These are phyloP conservation scores for Lentinula raphanica DNA, from an alignment of 768 basidiomycete genomes.

Conservation along the genomic window DNA sequence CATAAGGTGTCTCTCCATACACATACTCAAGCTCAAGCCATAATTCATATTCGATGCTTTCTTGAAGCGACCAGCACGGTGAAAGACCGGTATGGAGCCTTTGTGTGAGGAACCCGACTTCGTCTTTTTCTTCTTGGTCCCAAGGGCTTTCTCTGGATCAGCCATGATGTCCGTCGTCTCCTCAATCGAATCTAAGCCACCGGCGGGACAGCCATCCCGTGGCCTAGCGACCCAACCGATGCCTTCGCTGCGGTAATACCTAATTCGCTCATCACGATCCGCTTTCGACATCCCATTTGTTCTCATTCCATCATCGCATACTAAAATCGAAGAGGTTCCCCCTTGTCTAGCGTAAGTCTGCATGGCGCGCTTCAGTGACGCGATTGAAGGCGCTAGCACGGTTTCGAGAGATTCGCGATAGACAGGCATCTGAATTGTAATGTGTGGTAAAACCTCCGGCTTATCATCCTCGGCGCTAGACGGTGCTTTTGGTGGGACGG, in stretches of 20 bases:
- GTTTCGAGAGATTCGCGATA: slow-evolving; percentile 74
- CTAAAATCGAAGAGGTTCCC: slow-evolving; percentile 68
- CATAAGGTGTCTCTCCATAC: slow-evolving; percentile 44
- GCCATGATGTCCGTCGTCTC: slow-evolving; percentile 6
- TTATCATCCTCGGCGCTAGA: slow-evolving; percentile 22
- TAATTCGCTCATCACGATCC: slow-evolving; percentile 58
- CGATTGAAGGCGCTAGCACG: slow-evolving; percentile 70
- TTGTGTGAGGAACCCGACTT: neutral
- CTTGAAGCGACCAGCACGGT: slow-evolving; percentile 83
- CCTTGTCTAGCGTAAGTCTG: slow-evolving; percentile 85
- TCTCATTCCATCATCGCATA: slow-evolving; percentile 75
- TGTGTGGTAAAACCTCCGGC: slow-evolving; percentile 50
- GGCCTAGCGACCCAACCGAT: slow-evolving; percentile 83
- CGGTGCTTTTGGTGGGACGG: slow-evolving; percentile 42
- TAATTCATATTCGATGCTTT: slow-evolving; percentile 94
- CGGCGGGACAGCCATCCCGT: slow-evolving; percentile 44
- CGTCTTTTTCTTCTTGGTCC: neutral
- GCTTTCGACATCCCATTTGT: slow-evolving; percentile 37
- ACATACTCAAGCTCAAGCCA: slow-evolving; percentile 44
- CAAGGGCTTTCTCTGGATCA: neutral
- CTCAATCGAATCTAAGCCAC: slow-evolving; percentile 28
- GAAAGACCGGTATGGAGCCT: slow-evolving; percentile 32
- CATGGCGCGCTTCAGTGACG: slow-evolving; percentile 75
- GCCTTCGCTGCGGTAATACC: slow-evolving; percentile 66
- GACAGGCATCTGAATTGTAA: slow-evolving; percentile 81